Evolutionary conservation across 345 rosid genomes (phyloP), one percentile per base, ranked within the genome.

Genomic region (Gossypium arboreum): DNA sequence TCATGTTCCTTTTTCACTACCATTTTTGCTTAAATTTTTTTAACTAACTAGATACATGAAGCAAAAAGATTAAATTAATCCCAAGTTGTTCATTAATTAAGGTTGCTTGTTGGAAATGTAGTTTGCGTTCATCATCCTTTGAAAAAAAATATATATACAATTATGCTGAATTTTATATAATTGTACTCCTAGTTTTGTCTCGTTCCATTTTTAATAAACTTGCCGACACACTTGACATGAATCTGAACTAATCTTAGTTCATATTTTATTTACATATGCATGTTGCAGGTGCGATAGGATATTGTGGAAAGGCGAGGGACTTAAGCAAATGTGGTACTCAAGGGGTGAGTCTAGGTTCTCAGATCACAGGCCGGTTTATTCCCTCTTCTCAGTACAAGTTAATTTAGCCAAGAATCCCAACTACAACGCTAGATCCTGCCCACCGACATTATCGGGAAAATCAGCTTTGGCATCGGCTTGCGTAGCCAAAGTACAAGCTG

Each of bases 341-440:
- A 85, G 98, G 76, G 97, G 97, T 67, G 97, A 92, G 85, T 94
- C 97, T 12, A 90, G 79, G 83, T 94, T 94, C 84, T 94, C 98
- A 17, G 98, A 94, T 83, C 98, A 94, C 69, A 78, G 97, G 73
- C 97, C 98, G n/a, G 98, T 94, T 73, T 86, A 81, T 47, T 92
- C 97, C 6, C 69, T 91, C 18, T 94, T 94, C 78, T 87, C 91
- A 16, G 90, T 90, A 72, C 84, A 87, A 55, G 81, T 87, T 68
- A 81, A 81, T 66, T 52, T 68, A 45, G 73, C 71, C 45, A 74
- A 73, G 48, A 54, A 62, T 72, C 79, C 72, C 74, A 74, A 16
- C 69, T 68, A 79, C 7, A 71, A 63, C 43, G 16, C 76, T 3
- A 75, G 17, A 55, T 54, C 78, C 4, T 66, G 65, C 65, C n/a